Percentiles rank a stretch among this genome's conserved stretches.
Evolutionary conservation across 129 eudicot species (phyloP).

Genomic region (Escallonia herrerae): DNA sequence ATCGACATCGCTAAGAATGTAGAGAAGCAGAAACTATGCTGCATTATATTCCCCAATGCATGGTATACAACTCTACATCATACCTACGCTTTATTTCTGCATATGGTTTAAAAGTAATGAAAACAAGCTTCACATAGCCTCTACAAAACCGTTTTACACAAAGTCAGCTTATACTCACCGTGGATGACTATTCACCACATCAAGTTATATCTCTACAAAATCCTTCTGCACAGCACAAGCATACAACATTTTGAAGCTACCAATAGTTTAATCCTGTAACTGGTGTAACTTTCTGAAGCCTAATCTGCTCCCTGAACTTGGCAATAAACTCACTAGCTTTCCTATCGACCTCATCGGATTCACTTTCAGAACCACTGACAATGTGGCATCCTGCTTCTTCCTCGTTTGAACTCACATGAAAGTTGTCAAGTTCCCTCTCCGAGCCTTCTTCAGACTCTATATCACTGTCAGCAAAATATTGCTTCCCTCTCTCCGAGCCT

Average conservation of each 20-base stretch:
- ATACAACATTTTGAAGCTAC: conserved; percentile 3
- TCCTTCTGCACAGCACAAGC: background rate
- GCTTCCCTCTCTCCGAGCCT: conserved; percentile 11
- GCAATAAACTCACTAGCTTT: conserved; percentile 92
- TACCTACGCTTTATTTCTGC: background rate
- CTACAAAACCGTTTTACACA: background rate
- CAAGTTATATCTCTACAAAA: background rate
- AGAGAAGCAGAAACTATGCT: background rate
- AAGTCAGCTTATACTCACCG: too few relatives aligned
- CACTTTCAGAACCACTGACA: conserved; percentile 36
- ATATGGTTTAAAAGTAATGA: background rate
- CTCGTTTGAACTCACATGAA: conserved; percentile 20
- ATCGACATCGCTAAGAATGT: background rate
- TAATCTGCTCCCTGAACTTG: conserved; percentile 76
- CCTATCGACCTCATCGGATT: conserved; percentile 81
- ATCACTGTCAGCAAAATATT: conserved; percentile 1
- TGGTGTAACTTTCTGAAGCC: conserved; percentile 68
- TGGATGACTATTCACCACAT: too few relatives aligned
- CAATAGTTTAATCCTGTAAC: conserved; percentile 25
- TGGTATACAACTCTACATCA: background rate
- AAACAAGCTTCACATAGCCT: background rate
- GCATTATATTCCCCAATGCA: background rate
- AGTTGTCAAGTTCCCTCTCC: conserved; percentile 9
- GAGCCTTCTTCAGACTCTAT: conserved; percentile 16
- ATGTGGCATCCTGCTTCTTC: conserved; percentile 10